Evolutionary conservation across 805 yeast species (phyloP).

Genomic region (Candida patagonica): DNA sequence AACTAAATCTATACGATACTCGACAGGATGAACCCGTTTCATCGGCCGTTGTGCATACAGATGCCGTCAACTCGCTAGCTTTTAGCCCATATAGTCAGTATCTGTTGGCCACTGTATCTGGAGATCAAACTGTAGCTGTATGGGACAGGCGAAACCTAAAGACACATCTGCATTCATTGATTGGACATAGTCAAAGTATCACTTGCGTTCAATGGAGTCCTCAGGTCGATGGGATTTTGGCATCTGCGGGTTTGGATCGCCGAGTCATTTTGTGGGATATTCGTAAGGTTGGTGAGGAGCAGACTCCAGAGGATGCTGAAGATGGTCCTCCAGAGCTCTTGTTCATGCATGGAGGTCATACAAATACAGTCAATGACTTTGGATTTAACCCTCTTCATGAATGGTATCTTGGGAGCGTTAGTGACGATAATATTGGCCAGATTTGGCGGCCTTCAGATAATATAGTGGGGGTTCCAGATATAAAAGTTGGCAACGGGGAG

Average conservation of each 20-base stretch:
- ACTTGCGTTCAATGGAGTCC: slow-evolving; percentile 48
- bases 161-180: slow-evolving; percentile 51
- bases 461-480: slow-evolving; percentile 18
- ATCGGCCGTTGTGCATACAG: slow-evolving; percentile 40
- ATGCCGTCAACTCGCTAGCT: slow-evolving; percentile 58
- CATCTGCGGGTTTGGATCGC: slow-evolving; percentile 57
- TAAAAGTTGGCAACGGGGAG: background rate
- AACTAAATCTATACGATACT: slow-evolving; percentile 53
- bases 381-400: slow-evolving; percentile 56
- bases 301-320: slow-evolving; percentile 45
- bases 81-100: slow-evolving; percentile 49
- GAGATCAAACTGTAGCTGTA: slow-evolving; percentile 61
- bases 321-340: slow-evolving; percentile 67
- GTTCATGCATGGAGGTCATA: slow-evolving; percentile 85
- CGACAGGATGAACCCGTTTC: slow-evolving; percentile 32
- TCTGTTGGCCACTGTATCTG: slow-evolving; percentile 66
- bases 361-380: slow-evolving; percentile 56
- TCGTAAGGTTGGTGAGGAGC: slow-evolving; percentile 42
- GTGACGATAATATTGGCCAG: slow-evolving; percentile 68
- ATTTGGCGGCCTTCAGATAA: slow-evolving; percentile 62
- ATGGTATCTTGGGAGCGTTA: slow-evolving; percentile 55
- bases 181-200: slow-evolving; percentile 55
- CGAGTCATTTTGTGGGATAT: slow-evolving; percentile 72
- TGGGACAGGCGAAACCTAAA: slow-evolving; percentile 66
- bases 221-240: slow-evolving; percentile 40